Base-by-base conservation (phyloP, 2,329 filamentous ascomycete genomes). In the Tolypocladium nubicola region DNA sequence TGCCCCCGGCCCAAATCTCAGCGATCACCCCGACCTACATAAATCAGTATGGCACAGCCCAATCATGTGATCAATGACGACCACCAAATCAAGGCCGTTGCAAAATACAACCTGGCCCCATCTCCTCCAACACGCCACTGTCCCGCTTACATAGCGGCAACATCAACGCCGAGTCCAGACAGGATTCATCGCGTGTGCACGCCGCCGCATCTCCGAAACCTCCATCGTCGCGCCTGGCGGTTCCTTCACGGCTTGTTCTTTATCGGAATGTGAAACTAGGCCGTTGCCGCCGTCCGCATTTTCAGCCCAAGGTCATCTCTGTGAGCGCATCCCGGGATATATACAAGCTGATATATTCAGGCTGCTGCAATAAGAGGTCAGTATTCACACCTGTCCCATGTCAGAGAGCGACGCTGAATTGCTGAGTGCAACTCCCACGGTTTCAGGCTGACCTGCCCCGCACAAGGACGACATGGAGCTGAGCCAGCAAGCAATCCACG, bases 401-500 rank as follows among this genome's bases (percentile, higher is more conserved):
- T 13, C 19, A 33, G 11, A 37, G 19, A n/a, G 33, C 47, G 30
- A 37, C 47, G 19, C n/a, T 30, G 47, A 43, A 33, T 35, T 14
- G 38, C 19, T 14, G 30, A 35, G 21, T 37, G 10, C 30, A 35
- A 14, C 9, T 52, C 10, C 30, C 19, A 14, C 47, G 10, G 35
- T 33, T 21, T 6, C 47, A 35, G 30, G 30, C 30, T 37, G 47
- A 35, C 30, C 37, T 37, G 30, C 47, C 47, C 30, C 47, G 47
- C 47, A 33, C 33, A 50, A 55, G 54, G 53, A 56, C 63, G 64
- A 60, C 54, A 84, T 84, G 82, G 79, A 84, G 57, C 70, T 84
- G 56, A 81, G 72, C 61, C 72, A 76, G 57, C 68, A 74, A 58
- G 73, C 77, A 30, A 80, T 84, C 56, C 76, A 80, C 66, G 75